phyloP scores from a whole-genome alignment of 352 stramenopile genomes.

The Phytophthora constricta region DNA sequence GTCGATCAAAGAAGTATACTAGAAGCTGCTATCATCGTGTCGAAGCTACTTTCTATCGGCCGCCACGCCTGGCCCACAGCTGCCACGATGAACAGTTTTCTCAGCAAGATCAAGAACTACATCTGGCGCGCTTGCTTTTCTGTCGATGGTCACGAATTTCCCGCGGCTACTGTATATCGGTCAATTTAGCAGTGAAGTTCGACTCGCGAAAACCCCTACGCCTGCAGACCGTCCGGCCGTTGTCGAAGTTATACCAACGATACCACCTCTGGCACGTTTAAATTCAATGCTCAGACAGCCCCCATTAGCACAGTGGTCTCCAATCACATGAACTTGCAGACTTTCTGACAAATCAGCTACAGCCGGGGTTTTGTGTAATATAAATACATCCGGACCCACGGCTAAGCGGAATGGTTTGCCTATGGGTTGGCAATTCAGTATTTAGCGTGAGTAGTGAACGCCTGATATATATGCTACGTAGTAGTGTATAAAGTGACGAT shows the following conservation, averaged over 20 bases:
- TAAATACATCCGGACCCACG: neutral
- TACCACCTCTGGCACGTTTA: too few species aligned
- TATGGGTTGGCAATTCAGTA: neutral
- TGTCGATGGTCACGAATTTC: neutral
- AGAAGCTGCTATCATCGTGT: neutral
- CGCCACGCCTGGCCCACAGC: neutral
- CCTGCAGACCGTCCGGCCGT: neutral
- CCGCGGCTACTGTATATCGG: neutral
- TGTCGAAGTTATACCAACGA: neutral
- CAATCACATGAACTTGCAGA: too few species aligned
- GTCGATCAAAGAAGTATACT: neutral
- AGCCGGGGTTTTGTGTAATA: neutral
- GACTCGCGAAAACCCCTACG: neutral
- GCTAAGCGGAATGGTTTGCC: neutral
- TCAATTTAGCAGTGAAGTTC: neutral
- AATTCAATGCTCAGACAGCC: neutral
- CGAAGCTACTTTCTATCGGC: neutral
- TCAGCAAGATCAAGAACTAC: neutral
- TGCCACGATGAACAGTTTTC: neutral
- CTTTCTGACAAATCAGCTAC: neutral
- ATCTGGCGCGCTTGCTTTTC: neutral
- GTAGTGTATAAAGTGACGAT: too few species aligned
- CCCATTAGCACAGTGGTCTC: neutral
- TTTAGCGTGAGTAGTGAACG: too few species aligned
- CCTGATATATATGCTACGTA: too few species aligned